Percentiles rank a stretch among this genome's conserved stretches.
phyloP scores from a whole-genome alignment of 2,329 filamentous ascomycete genomes.

The Cladosporium cucumerinum region DNA sequence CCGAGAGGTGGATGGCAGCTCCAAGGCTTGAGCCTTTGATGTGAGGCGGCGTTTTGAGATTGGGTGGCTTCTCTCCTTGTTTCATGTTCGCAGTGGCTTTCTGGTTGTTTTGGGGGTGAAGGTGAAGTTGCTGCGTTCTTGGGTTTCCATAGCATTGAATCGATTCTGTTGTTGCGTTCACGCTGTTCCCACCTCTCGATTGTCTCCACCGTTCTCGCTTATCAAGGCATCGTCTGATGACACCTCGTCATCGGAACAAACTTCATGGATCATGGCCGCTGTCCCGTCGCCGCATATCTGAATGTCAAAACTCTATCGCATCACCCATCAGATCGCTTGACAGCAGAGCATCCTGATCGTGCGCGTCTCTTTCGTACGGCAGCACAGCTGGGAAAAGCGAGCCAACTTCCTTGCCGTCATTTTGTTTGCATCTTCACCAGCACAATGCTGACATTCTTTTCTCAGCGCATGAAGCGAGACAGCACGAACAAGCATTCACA shows the following conservation, averaged over 20 bases:
- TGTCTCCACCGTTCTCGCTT: neutral
- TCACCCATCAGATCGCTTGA: neutral
- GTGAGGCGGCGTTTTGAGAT: neutral
- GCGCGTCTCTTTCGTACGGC: neutral
- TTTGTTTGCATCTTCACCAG: too few relatives aligned
- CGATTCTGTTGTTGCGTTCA: neutral
- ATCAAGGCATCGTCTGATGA: neutral
- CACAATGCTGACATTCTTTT: neutral
- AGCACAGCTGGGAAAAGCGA: too few relatives aligned
- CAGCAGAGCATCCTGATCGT: neutral
- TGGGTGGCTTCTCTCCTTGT: neutral
- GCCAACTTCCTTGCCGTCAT: too few relatives aligned
- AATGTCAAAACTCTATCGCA: neutral
- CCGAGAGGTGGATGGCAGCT: neutral
- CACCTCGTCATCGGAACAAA: too few relatives aligned
- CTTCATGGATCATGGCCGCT: neutral
- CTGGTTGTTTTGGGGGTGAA: neutral
- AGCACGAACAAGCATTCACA: neutral
- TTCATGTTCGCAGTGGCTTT: neutral
- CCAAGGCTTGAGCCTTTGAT: constrained; percentile 5
- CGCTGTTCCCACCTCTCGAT: neutral
- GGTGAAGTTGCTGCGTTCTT: neutral
- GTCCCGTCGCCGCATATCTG: neutral
- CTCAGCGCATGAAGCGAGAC: neutral
- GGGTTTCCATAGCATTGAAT: neutral